phyloP scores from a whole-genome alignment of 2,329 filamentous ascomycete genomes.

The Sporothrix pallida region DNA sequence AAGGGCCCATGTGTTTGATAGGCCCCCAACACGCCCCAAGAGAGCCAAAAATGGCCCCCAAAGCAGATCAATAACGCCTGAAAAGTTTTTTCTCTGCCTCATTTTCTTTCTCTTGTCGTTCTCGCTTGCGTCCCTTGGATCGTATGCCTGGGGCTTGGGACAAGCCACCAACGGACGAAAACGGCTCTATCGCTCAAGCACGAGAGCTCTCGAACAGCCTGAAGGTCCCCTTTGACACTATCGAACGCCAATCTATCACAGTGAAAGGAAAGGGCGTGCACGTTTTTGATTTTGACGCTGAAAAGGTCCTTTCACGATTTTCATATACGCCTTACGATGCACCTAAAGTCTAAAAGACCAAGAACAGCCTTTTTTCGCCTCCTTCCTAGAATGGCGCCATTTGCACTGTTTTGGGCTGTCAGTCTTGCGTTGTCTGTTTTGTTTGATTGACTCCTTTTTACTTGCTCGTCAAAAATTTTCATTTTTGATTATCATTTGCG shows the following conservation, averaged over 20 bases:
- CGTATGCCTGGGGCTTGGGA: conserved; percentile 1
- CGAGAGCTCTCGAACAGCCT: neutral
- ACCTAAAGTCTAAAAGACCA: neutral
- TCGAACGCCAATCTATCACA: conserved; percentile 12
- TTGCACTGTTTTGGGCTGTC: neutral
- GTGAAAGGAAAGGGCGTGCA: neutral
- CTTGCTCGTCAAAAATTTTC: conserved; percentile 6
- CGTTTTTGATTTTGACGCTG: neutral
- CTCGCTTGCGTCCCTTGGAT: conserved; percentile 3
- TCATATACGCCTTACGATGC: neutral
- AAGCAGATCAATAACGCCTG: conserved; percentile 11
- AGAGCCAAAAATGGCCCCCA: neutral
- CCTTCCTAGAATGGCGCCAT: conserved; percentile 20
- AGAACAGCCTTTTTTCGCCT: neutral
- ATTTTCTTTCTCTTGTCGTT: neutral
- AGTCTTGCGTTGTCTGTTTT: neutral
- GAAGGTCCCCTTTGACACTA: neutral
- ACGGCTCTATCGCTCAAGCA: neutral
- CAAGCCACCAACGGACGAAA: conserved; percentile 5
- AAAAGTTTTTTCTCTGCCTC: neutral
- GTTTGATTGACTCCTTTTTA: conserved; percentile 19
- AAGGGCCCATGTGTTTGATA: neutral
- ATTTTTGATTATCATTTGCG: neutral
- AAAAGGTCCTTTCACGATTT: neutral
- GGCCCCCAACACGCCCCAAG: neutral